Conservation (phyloP, 108 stramenopile species). For the Cyclotella cryptica region DNA sequence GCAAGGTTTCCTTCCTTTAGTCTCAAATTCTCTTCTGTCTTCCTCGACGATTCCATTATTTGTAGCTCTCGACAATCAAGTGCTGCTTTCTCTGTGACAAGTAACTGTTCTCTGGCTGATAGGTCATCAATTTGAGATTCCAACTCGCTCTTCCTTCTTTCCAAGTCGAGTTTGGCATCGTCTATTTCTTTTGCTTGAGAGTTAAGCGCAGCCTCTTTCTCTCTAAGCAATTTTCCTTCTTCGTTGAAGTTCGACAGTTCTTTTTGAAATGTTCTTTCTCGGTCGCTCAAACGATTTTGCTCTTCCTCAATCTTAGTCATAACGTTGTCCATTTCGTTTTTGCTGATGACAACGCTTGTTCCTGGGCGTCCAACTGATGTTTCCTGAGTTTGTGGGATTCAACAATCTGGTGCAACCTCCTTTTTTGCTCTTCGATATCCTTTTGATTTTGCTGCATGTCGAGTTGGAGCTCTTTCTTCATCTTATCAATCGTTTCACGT, state of each 20-base stretch:
- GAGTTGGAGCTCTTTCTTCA: conserved; percentile 35
- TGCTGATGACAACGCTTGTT: conserved; percentile 27
- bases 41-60: conserved; percentile 16
- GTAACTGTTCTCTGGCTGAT: conserved; percentile 14
- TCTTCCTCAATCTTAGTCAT: conserved; percentile 44
- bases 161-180: conserved; percentile 16
- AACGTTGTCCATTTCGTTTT: conserved; percentile 37
- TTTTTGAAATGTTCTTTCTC: conserved; percentile 23
- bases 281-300: conserved; percentile 17
- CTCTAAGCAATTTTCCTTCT: conserved; percentile 19
- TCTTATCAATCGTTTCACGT: conserved; percentile 15
- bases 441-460: conserved; percentile 29
- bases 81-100: conserved; percentile 1
- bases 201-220: conserved; percentile 1
- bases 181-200: conserved; percentile 23
- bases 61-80: conserved; percentile 19
- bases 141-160: conserved; percentile 28
- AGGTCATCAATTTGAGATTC: conserved; percentile 12
- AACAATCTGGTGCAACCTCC: conserved; percentile 21
- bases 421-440: conserved; percentile 36
- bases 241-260: conserved; percentile 30
- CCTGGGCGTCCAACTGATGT: conserved; percentile 25
- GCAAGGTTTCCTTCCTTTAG: conserved; percentile 20
- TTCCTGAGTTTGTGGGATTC: conserved; percentile 28
- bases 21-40: conserved; percentile 19